Evolutionary conservation across 495 filamentous ascomycete genomes (phyloP).

Genomic region (Aspergillus coremiiformis): DNA sequence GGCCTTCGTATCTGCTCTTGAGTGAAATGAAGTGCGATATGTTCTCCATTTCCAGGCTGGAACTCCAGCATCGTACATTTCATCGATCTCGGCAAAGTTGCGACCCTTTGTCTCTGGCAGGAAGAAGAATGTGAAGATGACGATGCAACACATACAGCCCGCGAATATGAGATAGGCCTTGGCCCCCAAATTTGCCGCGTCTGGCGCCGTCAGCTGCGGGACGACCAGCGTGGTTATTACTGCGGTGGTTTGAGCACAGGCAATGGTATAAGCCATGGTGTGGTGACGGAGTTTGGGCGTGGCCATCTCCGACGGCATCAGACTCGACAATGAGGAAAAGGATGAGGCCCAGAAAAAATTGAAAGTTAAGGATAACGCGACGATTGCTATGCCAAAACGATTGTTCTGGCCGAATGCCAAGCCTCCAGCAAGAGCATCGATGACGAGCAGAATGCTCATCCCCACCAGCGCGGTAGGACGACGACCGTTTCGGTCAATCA

Average conservation of each 20-base stretch:
- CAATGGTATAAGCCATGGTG: slow-evolving; percentile 36
- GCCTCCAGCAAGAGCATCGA: slow-evolving; percentile 24
- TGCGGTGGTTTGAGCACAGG: slow-evolving; percentile 30
- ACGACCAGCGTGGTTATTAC: slow-evolving; percentile 33
- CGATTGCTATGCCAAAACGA: slow-evolving; percentile 17
- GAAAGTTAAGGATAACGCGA: slow-evolving; percentile 28
- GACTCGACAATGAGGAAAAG: slow-evolving; percentile 26
- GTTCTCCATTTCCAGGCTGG: slow-evolving; percentile 36
- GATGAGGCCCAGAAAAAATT: slow-evolving; percentile 37
- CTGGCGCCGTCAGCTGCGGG: slow-evolving; percentile 29
- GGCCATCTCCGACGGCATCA: slow-evolving; percentile 36
- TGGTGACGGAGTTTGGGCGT: slow-evolving; percentile 36
- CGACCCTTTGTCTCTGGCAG: slow-evolving; percentile 47
- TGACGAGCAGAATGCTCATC: slow-evolving; percentile 24
- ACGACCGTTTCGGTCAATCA: slow-evolving; percentile 30
- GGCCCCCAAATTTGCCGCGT: slow-evolving; percentile 32
- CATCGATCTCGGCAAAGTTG: slow-evolving; percentile 46
- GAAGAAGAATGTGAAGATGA: slow-evolving; percentile 43
- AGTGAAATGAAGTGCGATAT: slow-evolving; percentile 20
- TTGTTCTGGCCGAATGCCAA: slow-evolving; percentile 22
- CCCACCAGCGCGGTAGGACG: slow-evolving; percentile 33
- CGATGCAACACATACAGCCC: slow-evolving; percentile 32
- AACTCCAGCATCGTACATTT: slow-evolving; percentile 46
- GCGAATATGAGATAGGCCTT: slow-evolving; percentile 35
- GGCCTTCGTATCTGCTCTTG: slow-evolving; percentile 7